Conservation (phyloP, 805 yeast species). For the Wickerhamiella hasegawae region DNA sequence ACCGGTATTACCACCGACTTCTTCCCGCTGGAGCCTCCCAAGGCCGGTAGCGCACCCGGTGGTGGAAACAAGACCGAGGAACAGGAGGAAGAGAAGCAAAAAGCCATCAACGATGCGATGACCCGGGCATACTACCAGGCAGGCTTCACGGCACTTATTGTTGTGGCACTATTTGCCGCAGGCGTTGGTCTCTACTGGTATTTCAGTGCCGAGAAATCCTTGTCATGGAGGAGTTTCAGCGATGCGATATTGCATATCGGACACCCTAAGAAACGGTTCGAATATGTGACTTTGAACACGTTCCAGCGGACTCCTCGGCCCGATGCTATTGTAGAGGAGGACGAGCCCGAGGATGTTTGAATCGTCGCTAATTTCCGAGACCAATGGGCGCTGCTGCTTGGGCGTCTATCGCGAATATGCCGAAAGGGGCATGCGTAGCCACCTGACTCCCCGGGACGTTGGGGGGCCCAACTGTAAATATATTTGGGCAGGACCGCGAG, state of each 20-base stretch:
- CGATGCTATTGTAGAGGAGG: slow-evolving; percentile 13
- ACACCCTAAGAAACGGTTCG: slow-evolving; percentile 3
- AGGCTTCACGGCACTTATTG: slow-evolving; percentile 23
- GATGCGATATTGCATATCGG: slow-evolving; percentile 12
- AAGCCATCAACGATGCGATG: slow-evolving; percentile 20
- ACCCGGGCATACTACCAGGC: slow-evolving; percentile 24
- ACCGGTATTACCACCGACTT: slow-evolving; percentile 11
- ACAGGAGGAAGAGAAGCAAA: slow-evolving; percentile 11
- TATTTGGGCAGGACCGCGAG: no score
- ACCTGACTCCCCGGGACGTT: no score
- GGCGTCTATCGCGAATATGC: no score
- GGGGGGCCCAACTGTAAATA: no score
- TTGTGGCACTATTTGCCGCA: slow-evolving; percentile 17
- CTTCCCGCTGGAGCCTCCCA: slow-evolving; percentile 1
- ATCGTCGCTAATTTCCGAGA: no score
- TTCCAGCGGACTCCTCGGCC: slow-evolving; percentile 9
- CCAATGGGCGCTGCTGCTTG: no score
- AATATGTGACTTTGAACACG: slow-evolving; percentile 11
- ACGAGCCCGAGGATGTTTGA: slow-evolving; percentile 16
- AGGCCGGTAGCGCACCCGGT: background rate
- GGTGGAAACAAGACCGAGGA: background rate
- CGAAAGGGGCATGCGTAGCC: no score
- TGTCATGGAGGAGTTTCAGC: slow-evolving; percentile 5
- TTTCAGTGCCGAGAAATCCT: slow-evolving; percentile 7
- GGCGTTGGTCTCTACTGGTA: slow-evolving; percentile 12